These are phyloP conservation scores for Pythium myriotylum DNA, from an alignment of 352 stramenopile species.

Conservation along the genomic window DNA sequence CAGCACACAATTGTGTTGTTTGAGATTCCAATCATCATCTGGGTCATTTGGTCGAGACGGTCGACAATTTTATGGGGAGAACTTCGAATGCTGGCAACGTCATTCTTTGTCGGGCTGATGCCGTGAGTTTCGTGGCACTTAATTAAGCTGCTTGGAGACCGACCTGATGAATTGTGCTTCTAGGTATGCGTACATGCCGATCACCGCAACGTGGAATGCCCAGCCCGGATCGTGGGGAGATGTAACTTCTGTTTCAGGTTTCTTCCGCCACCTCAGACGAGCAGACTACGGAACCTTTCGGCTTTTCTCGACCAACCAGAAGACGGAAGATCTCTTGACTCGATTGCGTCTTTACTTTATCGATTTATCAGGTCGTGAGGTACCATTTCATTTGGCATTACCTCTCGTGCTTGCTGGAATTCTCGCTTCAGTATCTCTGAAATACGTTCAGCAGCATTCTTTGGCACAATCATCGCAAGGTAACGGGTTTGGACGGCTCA, in stretches of 20 bases:
- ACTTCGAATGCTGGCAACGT: constrained; percentile 42
- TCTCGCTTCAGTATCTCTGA: constrained; percentile 8
- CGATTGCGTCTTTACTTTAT: constrained; percentile 69
- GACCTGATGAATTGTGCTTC: background rate
- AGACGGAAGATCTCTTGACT: constrained; percentile 69
- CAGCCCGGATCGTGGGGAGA: constrained; percentile 94
- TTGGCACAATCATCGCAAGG: background rate
- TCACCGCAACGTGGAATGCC: constrained; percentile 61
- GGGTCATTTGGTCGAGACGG: constrained; percentile 63
- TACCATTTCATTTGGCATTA: constrained; percentile 47
- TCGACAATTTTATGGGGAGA: constrained; percentile 34
- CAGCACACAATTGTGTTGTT: constrained; percentile 96
- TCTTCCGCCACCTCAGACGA: constrained; percentile 91
- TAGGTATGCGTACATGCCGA: constrained; percentile 78
- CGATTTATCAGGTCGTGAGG: constrained; percentile 65
- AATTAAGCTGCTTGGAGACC: too few relatives aligned
- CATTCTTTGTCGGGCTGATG: constrained; percentile 80
- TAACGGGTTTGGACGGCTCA: constrained; percentile 24
- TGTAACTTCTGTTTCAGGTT: constrained; percentile 78
- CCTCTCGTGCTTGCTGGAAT: constrained; percentile 37
- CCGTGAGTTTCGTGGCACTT: constrained; percentile 84
- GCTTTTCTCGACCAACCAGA: constrained; percentile 83
- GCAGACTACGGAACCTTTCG: constrained; percentile 94
- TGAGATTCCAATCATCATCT: constrained; percentile 84
- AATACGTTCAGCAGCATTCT: constrained; percentile 20